These are phyloP conservation scores for Breviolum minutum DNA, from an alignment of 73 alveolate genomes.

Conservation along the genomic window DNA sequence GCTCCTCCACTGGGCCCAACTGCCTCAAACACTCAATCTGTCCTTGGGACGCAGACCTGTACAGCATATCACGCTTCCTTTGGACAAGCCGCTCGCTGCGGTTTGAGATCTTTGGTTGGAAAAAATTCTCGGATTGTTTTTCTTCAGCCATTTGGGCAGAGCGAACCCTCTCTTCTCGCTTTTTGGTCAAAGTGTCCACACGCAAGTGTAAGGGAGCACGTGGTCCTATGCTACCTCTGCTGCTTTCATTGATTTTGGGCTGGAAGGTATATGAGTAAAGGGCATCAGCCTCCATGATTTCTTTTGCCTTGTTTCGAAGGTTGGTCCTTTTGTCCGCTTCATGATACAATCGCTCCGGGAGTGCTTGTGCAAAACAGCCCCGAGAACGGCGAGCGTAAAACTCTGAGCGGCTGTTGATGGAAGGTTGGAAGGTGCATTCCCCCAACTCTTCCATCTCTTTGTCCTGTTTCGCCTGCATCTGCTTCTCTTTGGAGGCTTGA, in stretches of 20 bases:
- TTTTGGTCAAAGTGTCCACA: conserved; percentile 7
- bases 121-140: conserved; percentile 34
- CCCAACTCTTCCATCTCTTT: conserved; percentile 74
- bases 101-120: conserved; percentile 76
- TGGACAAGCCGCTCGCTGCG: conserved; percentile 95
- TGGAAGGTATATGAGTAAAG: conserved; percentile 72
- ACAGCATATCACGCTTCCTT: conserved; percentile 62
- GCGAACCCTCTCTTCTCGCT: conserved; percentile 74
- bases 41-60: conserved; percentile 78
- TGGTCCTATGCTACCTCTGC: not conserved
- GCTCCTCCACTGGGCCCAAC: conserved; percentile 92
- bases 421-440: conserved; percentile 79
- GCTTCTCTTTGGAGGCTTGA: conserved; percentile 74
- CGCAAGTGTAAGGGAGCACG: conserved; percentile 63
- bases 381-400: conserved; percentile 86
- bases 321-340: conserved; percentile 90
- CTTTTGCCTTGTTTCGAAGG: conserved; percentile 88
- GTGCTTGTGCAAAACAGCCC: conserved; percentile 68
- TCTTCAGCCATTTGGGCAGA: conserved; percentile 72
- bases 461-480: conserved; percentile 78
- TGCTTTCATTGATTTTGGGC: conserved; percentile 61
- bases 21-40: conserved; percentile 75
- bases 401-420: conserved; percentile 22
- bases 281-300: conserved; percentile 91
- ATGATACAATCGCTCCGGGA: conserved; percentile 79